These are phyloP conservation scores for Suhomyces sp. DNA, from an alignment of 805 yeast species.

Conservation along the genomic window DNA sequence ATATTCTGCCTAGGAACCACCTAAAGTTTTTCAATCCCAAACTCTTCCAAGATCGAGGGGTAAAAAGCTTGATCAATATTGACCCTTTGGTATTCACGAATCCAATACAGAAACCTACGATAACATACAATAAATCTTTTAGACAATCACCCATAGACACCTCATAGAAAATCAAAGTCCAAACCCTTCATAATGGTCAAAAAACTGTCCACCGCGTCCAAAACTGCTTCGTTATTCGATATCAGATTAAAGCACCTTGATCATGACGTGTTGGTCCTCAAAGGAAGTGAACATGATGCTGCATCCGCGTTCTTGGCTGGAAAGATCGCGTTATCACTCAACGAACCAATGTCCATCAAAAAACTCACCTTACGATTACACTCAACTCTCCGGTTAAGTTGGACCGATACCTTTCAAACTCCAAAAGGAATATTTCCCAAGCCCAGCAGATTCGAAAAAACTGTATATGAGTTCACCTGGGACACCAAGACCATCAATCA, in stretches of 20 bases:
- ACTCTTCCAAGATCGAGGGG: too few relatives aligned
- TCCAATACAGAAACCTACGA: too few relatives aligned
- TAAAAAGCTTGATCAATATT: too few relatives aligned
- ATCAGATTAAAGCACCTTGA: conserved; percentile 65
- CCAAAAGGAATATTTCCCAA: conserved; percentile 46
- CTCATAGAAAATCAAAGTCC: not conserved
- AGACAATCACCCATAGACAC: too few relatives aligned
- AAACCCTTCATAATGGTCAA: conserved; percentile 18
- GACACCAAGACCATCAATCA: conserved; percentile 59
- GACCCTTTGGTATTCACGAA: too few relatives aligned
- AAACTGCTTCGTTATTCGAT: conserved; percentile 39
- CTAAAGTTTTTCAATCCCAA: too few relatives aligned
- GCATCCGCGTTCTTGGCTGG: conserved; percentile 76
- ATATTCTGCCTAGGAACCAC: too few relatives aligned
- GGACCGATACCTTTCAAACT: conserved; percentile 55
- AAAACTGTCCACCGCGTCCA: conserved; percentile 17
- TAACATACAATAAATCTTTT: too few relatives aligned
- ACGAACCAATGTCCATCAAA: conserved; percentile 72
- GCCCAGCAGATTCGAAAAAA: conserved; percentile 55
- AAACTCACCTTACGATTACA: conserved; percentile 62
- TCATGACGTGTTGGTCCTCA: conserved; percentile 74
- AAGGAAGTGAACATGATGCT: conserved; percentile 78
- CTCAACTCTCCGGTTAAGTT: conserved; percentile 64
- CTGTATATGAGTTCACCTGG: conserved; percentile 78
- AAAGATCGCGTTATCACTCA: conserved; percentile 68